A percentile compares a stretch with the other conserved stretches of the same genome.
These are phyloP conservation scores for Aspergillus sclerotialis DNA, from an alignment of 2,329 filamentous ascomycete genomes.

Conservation along the genomic window DNA sequence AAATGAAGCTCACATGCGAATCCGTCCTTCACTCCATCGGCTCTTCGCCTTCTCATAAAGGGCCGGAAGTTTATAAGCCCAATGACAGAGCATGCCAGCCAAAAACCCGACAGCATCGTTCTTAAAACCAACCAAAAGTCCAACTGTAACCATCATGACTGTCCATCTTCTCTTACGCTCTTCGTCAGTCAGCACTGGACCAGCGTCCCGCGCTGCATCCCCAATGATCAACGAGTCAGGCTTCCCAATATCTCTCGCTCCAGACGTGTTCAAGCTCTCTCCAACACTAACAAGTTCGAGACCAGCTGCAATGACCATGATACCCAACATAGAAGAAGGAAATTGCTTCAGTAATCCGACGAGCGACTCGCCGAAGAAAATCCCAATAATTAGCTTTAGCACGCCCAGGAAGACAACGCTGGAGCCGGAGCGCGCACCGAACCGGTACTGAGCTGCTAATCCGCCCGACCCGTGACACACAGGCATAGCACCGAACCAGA, in stretches of 20 bases:
- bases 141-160: slow-evolving; percentile 84
- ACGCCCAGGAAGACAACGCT: slow-evolving; percentile 73
- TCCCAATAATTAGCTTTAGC: slow-evolving; percentile 67
- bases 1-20: slow-evolving; percentile 18
- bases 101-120: slow-evolving; percentile 86
- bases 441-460: slow-evolving; percentile 82
- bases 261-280: slow-evolving; percentile 71
- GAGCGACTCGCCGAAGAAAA: slow-evolving; percentile 69
- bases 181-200: slow-evolving; percentile 48
- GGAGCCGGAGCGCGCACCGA: slow-evolving; percentile 81
- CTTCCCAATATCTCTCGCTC: slow-evolving; percentile 51
- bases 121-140: slow-evolving; percentile 72
- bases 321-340: slow-evolving; percentile 67
- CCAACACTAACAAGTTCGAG: slow-evolving; percentile 82
- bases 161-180: slow-evolving; percentile 73
- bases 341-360: slow-evolving; percentile 64
- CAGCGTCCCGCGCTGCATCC: slow-evolving; percentile 31
- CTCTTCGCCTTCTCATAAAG: slow-evolving; percentile 17
- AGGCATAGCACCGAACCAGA: slow-evolving; percentile 93
- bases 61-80: slow-evolving; percentile 48
- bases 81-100: slow-evolving; percentile 73
- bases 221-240: slow-evolving; percentile 15
- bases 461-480: slow-evolving; percentile 91
- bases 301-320: slow-evolving; percentile 86
- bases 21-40: slow-evolving; percentile 24